phyloP scores from a whole-genome alignment of 441 rosid species.

The Mallotus repandus region DNA sequence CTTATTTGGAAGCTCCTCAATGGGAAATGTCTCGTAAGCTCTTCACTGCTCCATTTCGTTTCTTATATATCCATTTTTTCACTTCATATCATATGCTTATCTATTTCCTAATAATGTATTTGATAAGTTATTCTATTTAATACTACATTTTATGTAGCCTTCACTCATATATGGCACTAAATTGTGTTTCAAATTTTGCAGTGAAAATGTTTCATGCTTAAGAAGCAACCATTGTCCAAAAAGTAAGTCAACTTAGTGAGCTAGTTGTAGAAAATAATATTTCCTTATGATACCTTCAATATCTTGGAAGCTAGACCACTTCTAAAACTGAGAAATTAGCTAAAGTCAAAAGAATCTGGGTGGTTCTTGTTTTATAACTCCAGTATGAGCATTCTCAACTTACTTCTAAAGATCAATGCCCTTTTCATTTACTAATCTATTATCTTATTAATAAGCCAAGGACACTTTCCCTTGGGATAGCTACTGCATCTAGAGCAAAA shows the following conservation, averaged over 20 bases:
- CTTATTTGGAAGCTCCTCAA: slow-evolving; percentile 49
- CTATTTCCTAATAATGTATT: neutral
- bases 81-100: neutral
- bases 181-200: slow-evolving; percentile 11
- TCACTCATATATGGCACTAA: neutral
- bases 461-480: no score
- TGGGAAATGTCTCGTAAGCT: slow-evolving; percentile 37
- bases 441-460: no score
- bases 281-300: no score
- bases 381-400: no score
- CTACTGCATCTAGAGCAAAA: no score
- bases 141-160: neutral
- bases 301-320: neutral
- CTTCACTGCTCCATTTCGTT: neutral
- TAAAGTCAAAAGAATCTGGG: neutral
- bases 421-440: no score
- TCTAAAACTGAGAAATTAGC: neutral
- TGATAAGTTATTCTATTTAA: neutral
- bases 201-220: slow-evolving; percentile 41
- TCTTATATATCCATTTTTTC: neutral
- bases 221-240: slow-evolving; percentile 21
- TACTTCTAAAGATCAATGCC: no score
- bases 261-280: no score
- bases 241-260: slow-evolving; percentile 34
- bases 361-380: neutral